phyloP scores from a whole-genome alignment of 805 yeast species.

The Lachancea cidri region DNA sequence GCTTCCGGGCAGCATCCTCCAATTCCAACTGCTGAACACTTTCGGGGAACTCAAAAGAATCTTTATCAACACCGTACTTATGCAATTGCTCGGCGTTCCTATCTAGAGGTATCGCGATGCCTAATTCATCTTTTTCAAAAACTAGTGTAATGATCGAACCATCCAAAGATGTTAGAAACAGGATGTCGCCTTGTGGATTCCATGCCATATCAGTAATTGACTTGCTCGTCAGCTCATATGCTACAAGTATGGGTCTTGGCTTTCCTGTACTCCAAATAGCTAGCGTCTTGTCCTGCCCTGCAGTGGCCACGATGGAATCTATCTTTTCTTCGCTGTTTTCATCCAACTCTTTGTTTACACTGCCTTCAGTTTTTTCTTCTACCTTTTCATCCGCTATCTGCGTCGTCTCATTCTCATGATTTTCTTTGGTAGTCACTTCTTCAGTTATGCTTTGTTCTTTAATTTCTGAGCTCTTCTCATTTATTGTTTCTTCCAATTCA shows the following conservation, averaged over 20 bases:
- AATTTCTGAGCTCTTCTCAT: conserved; percentile 10
- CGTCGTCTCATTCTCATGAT: no score
- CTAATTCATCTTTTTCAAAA: conserved; percentile 63
- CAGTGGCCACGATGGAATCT: conserved; percentile 83
- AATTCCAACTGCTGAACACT: conserved; percentile 70
- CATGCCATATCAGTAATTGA: conserved; percentile 87
- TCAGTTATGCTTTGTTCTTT: not conserved
- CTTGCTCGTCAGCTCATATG: conserved; percentile 66
- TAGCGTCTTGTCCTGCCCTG: conserved; percentile 87
- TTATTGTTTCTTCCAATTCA: conserved; percentile 9
- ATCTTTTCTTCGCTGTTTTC: conserved; percentile 21
- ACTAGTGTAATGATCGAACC: conserved; percentile 67
- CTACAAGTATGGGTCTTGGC: conserved; percentile 74
- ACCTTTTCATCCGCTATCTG: no score
- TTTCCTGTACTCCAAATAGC: conserved; percentile 82
- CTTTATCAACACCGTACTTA: conserved; percentile 85
- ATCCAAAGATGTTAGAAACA: conserved; percentile 79
- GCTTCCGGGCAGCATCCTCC: conserved; percentile 55
- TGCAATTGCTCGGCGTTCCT: conserved; percentile 65
- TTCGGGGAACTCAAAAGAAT: conserved; percentile 80
- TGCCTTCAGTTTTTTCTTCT: not conserved
- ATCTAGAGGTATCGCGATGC: conserved; percentile 56
- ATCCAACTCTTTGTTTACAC: not conserved
- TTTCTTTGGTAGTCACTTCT: not conserved
- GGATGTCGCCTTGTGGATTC: conserved; percentile 71